Base-by-base conservation (phyloP, 495 filamentous ascomycete genomes). In the Aspergillus panamensis region DNA sequence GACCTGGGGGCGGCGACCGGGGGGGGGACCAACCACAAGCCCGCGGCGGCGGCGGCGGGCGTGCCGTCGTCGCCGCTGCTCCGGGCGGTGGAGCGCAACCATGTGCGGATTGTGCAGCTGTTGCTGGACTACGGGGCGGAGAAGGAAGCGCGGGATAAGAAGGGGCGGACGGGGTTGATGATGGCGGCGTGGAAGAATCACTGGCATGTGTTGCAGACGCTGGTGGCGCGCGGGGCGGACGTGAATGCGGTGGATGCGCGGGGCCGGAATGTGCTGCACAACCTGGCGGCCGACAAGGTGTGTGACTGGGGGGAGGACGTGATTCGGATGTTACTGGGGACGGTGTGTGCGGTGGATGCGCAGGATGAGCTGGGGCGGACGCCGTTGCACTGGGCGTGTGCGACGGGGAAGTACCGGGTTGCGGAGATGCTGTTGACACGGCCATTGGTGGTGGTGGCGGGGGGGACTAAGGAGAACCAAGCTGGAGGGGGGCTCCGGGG, bases 311-410 rank as follows among this genome's bases (percentile, higher is more conserved):
- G 76, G 0, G 70, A 79, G 31, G 73, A 78, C 57, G 75, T 82
- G 47, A 73, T 83, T 20, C 61, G 67, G 37, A 55, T 80, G 25
- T 44, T 84, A 37, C 56, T 83, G 56, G 51, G 59, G 21, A 76
- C 74, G n/a, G 62, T 69, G 31, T 76, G 78, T 53, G 51, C 67
- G 9, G 65, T 81, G 55, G 79, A 79, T 62, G 76, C 64, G 8
- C 70, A 55, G 58, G 79, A 71, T 67, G 73, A 76, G 58, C 66
- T 84, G 16, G 80, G 81, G 13, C 67, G 85, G 21, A 84, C 81
- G 31, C 80, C 85, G 29, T 60, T 88, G 51, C 77, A 86, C 60
- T 87, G 84, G 85, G 84, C 85, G 25, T 82, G 82, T 54, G 82
- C 80, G 17, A 84, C 83, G 42, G 81, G 83, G 9, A 86, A 86